Conservation (phyloP, 768 basidiomycete genomes). For the Tephrocybe rancida region DNA sequence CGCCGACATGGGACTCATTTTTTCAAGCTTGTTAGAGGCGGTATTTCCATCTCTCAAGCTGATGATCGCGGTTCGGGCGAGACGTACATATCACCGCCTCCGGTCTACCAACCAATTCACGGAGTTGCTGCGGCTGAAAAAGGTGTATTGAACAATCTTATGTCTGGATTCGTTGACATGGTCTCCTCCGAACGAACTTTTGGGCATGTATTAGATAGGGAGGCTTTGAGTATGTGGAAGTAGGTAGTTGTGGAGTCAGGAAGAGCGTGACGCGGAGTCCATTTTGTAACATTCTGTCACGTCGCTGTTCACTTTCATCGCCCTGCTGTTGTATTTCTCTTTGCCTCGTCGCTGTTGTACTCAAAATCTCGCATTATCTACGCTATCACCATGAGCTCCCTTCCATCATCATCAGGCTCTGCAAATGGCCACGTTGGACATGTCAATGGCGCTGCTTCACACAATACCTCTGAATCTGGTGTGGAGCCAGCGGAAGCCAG, state of each 20-base stretch:
- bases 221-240: slow-evolving; percentile 6
- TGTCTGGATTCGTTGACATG: slow-evolving; percentile 63
- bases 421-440: slow-evolving; percentile 55
- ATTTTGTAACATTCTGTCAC: slow-evolving; percentile 19
- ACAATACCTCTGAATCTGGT: slow-evolving; percentile 37
- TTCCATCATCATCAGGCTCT: slow-evolving; percentile 41
- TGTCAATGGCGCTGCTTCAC: slow-evolving; percentile 50
- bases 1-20: too few relatives aligned
- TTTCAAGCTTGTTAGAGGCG: slow-evolving; percentile 15
- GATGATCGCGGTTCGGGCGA: too few relatives aligned
- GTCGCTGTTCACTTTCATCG: slow-evolving; percentile 15
- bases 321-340: slow-evolving; percentile 12
- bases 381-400: slow-evolving; percentile 32
- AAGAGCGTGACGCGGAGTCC: slow-evolving; percentile 8
- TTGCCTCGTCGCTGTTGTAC: slow-evolving; percentile 10
- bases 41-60: too few relatives aligned
- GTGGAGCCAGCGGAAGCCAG: slow-evolving; percentile 38
- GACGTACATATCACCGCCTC: slow-evolving; percentile 47
- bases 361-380: slow-evolving; percentile 3
- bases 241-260: not conserved
- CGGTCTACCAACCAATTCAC: slow-evolving; percentile 49
- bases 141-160: slow-evolving; percentile 53
- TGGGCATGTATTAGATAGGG: slow-evolving; percentile 42
- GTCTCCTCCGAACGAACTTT: slow-evolving; percentile 29
- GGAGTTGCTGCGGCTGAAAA: slow-evolving; percentile 41